Evolutionary conservation across 192 early-diverging fungal species (phyloP), one percentile per base, ranked within the genome.

Genomic region (Oehlia diaphana): DNA sequence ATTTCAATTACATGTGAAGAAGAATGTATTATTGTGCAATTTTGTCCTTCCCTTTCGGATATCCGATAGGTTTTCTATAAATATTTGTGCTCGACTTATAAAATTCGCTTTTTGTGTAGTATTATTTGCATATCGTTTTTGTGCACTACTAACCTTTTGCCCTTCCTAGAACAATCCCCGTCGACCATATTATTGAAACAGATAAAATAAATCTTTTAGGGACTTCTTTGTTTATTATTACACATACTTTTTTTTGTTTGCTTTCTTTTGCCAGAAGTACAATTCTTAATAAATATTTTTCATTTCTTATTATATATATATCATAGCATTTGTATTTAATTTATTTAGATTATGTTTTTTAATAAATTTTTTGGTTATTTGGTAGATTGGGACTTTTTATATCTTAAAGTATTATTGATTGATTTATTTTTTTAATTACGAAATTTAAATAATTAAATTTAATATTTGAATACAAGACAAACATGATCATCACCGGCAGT

Each of bases 401-500:
- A 42, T 42, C 3, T 5, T 5, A 7, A 6, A 42, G 0, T 42
- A 42, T 42, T 42, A 6, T 42, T 42, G 39, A 42, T 42, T 42
- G 39, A 42, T 42, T 42, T 42, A 42, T 42, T 42, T 42, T 42
- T 9, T 42, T 42, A 42, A 42, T 42, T 42, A 37, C 35, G 35
- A 42, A 42, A 42, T 10, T 47, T 47, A 12, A 47, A 47, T 47
- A 47, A 47, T 0, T 12, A 47, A 47, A 47, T 12, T 47, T 47
- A 47, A 47, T 47, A 47, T 47, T 80, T 82, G 83, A 92, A 93
- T 12, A 93, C 91, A 50, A 92, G 85, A 79, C 90, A 90, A 50
- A 86, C 89, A 65, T 93, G 91, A 83, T 97, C 96, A 80, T 97
- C 96, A 0, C 92, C 90, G 6, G 89, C 94, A 0, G 93, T 93